A percentile compares a stretch with the other conserved stretches of the same genome.
phyloP scores from a whole-genome alignment of 2,329 filamentous ascomycete genomes.

The Pestalotiopsis sp. region DNA sequence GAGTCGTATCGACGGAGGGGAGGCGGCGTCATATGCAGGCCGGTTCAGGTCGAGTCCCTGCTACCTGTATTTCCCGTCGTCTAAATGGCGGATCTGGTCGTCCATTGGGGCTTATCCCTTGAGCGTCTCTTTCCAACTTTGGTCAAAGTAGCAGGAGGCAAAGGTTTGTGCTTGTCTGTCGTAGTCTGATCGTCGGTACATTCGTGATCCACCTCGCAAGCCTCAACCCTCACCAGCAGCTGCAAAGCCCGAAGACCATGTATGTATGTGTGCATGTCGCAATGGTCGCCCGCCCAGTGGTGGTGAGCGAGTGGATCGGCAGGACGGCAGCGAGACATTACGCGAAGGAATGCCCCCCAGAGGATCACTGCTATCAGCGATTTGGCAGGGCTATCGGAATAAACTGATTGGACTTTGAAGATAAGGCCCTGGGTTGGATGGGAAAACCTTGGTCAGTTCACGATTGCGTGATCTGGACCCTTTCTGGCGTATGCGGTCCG shows the following conservation, averaged over 20 bases:
- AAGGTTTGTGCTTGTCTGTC: background rate
- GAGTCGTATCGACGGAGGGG: background rate
- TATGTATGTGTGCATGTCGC: background rate
- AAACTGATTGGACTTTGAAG: background rate
- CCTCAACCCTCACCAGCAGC: background rate
- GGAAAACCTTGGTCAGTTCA: background rate
- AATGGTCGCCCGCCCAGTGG: background rate
- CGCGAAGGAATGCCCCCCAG: background rate
- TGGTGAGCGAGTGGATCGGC: background rate
- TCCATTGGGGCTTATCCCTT: background rate
- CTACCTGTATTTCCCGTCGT: background rate
- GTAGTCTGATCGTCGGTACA: background rate
- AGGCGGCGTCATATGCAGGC: background rate
- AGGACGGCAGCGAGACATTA: background rate
- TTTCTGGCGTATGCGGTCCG: slow-evolving; percentile 12
- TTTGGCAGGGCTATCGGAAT: background rate
- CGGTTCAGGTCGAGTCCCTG: background rate
- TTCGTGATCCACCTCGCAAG: background rate
- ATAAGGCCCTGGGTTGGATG: background rate
- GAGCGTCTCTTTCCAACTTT: background rate
- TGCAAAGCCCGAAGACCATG: background rate
- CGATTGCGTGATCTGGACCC: slow-evolving; percentile 14
- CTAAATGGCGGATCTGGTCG: background rate
- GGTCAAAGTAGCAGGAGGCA: background rate
- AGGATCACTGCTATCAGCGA: background rate